Base-by-base conservation (phyloP, 768 basidiomycete genomes). In the Hypsizygus marmoreus region DNA sequence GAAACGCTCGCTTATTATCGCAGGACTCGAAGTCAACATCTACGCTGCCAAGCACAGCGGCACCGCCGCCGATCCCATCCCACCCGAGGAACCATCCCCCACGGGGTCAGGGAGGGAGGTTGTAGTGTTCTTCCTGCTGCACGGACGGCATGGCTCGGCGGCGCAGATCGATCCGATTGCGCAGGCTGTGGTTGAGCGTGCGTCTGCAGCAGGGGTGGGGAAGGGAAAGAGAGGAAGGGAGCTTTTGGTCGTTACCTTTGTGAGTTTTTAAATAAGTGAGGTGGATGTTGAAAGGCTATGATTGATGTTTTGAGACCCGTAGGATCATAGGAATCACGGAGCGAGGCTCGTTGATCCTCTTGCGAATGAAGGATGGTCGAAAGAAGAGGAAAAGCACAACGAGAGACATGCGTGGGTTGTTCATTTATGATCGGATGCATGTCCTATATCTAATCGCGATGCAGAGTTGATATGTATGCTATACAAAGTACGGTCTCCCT, bases 271-370 rank as follows among this genome's bases (percentile, higher is more conserved):
- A 11, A 22, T 16, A n/a, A 36, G 8, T 33, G 13, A 28, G 13
- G 11, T 11, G 23, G 5, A 12, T 4, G 9, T 22, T 28, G 16
- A 20, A 9, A 6, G 14, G 10, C 17, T 24, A 37, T 8, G 14
- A 7, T 20, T 19, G n/a, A 0, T 29, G 12, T 26, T 20, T 26
- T 28, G 31, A n/a, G n/a, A n/a, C n/a, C n/a, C n/a, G 23, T 38
- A 78, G 75, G 74, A 78, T 49, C 75, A 74, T 38, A 63, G 75
- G 14, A 76, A 78, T 38, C 75, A 78, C 49, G 75, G 76, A 17
- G 52, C 54, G 36, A 59, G 76, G 19, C 46, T 71, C 6, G 47
- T 67, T 11, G 59, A 68, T 24, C 35, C 54, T 6, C 61, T 53
- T 13, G 62, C 61, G 6, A 77, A 76, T 39, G 55, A 65, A 14